These are phyloP conservation scores for Zygoascus flipseniorum DNA, from an alignment of 805 yeast genomes.

Conservation along the genomic window DNA sequence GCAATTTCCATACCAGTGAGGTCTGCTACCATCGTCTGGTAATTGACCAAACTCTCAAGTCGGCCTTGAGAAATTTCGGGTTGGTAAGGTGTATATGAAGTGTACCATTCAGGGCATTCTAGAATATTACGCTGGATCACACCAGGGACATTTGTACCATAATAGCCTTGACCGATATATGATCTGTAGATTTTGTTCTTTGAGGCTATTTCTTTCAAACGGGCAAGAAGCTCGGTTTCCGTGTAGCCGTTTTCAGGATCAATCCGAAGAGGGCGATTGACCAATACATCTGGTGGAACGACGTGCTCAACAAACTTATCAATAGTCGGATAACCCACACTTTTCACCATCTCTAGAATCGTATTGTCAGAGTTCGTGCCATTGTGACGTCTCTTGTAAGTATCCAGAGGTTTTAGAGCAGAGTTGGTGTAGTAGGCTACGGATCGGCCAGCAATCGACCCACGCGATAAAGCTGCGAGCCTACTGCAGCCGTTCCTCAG, in stretches of 20 bases:
- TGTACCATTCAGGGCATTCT: conserved; percentile 97
- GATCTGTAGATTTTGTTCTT: conserved; percentile 68
- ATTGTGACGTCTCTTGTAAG: conserved; percentile 83
- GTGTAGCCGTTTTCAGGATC: conserved; percentile 67
- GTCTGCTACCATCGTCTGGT: conserved; percentile 85
- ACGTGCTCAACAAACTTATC: conserved; percentile 63
- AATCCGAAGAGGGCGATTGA: conserved; percentile 57
- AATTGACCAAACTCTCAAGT: conserved; percentile 79
- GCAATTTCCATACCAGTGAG: conserved; percentile 93
- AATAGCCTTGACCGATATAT: conserved; percentile 90
- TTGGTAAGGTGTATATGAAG: conserved; percentile 97
- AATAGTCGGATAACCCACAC: conserved; percentile 58
- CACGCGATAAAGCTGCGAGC: not conserved
- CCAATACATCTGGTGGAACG: conserved; percentile 68
- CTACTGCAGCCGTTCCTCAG: not conserved
- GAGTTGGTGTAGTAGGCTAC: not conserved
- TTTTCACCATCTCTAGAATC: conserved; percentile 54
- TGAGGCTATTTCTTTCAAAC: conserved; percentile 58
- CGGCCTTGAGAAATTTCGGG: conserved; percentile 98
- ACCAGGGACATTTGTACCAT: conserved; percentile 82
- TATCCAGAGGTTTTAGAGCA: conserved; percentile 46
- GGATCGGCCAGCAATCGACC: not conserved
- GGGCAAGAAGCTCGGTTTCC: conserved; percentile 70
- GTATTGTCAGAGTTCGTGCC: conserved; percentile 64
- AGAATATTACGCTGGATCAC: conserved; percentile 87